phyloP scores from a whole-genome alignment of 2,329 filamentous ascomycete genomes.

The Fusarium incarnatum region DNA sequence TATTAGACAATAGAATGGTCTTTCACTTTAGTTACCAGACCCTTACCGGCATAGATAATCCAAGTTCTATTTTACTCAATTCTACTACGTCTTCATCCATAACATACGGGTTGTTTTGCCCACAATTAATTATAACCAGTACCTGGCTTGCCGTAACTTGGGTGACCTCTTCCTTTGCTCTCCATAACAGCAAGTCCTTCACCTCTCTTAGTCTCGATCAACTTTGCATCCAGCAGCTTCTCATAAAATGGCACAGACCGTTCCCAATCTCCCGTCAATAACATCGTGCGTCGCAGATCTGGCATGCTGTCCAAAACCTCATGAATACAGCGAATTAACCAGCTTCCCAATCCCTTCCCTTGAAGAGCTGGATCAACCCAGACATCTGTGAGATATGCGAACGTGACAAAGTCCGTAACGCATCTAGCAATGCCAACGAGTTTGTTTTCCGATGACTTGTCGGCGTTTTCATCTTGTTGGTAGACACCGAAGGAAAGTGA shows the following conservation, averaged over 20 bases:
- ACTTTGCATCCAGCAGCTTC: conserved; percentile 47
- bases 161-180: conserved; percentile 41
- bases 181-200: conserved; percentile 48
- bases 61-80: neutral
- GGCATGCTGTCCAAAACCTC: conserved; percentile 65
- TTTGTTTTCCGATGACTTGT: neutral
- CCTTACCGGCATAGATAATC: too few species aligned
- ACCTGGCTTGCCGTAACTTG: neutral
- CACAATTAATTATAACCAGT: neutral
- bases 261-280: conserved; percentile 57
- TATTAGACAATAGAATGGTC: neutral
- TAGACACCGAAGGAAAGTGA: conserved; percentile 70
- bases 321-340: conserved; percentile 68
- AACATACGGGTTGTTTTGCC: fast-evolving
- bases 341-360: conserved; percentile 68
- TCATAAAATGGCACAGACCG: conserved; percentile 51
- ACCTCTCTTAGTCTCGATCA: conserved; percentile 39
- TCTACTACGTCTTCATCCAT: neutral
- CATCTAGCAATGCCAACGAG: conserved; percentile 57
- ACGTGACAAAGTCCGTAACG: conserved; percentile 73
- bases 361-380: conserved; percentile 68
- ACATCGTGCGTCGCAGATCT: conserved; percentile 64
- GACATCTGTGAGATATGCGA: conserved; percentile 72
- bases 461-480: neutral
- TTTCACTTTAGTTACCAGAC: fast-evolving